phyloP scores from a whole-genome alignment of 768 basidiomycete genomes.

The Trametopsis cervina region DNA sequence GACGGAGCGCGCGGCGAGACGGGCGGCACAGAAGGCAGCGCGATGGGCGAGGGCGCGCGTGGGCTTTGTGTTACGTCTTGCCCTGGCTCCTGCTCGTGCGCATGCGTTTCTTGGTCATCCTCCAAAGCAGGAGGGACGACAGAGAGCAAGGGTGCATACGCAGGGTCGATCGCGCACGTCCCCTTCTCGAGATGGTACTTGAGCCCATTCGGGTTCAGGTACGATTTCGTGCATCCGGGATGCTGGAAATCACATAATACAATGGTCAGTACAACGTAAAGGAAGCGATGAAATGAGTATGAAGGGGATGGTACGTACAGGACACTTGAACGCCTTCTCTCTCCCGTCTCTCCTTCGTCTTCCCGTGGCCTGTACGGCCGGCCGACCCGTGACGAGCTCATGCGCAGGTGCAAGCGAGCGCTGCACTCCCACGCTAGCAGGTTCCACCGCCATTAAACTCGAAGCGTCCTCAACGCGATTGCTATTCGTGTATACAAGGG shows the following conservation, averaged over 20 bases:
- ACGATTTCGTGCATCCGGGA: constrained; percentile 51
- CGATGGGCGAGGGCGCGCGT: no score
- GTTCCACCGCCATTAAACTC: no score
- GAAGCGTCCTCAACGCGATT: no score
- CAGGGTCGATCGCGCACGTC: constrained; percentile 34
- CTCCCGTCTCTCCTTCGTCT: no score
- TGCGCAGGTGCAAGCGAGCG: no score
- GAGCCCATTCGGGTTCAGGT: constrained; percentile 61
- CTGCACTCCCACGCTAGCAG: no score
- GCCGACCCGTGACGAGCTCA: no score
- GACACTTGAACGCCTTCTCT: constrained; percentile 43
- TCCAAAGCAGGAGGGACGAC: neutral
- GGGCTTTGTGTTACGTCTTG: no score
- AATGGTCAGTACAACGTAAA: neutral
- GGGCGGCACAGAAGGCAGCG: no score
- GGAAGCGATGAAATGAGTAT: neutral
- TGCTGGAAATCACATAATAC: constrained; percentile 16
- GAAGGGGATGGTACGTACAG: constrained; percentile 37
- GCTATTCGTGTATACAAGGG: no score
- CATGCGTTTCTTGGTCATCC: neutral
- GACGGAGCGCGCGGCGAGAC: no score
- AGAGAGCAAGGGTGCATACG: neutral
- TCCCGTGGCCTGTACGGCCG: no score
- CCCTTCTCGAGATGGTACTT: constrained; percentile 66
- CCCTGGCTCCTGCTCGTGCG: neutral